Evolutionary conservation across 768 basidiomycete species (phyloP).

Genomic region (Pisolithus albus): DNA sequence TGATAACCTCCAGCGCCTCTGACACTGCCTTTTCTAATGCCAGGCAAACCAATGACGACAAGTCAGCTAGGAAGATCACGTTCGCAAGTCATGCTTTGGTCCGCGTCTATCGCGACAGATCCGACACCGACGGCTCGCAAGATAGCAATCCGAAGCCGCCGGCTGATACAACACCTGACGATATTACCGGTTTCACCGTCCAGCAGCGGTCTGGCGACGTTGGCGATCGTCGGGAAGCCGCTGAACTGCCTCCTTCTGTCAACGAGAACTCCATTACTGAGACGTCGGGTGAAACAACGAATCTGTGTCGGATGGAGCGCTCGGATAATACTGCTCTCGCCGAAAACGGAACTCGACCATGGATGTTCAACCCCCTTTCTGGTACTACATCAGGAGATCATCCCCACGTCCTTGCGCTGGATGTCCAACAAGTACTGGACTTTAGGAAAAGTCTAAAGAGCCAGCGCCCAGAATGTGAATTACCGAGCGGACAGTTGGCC

Average conservation of each 20-base stretch:
- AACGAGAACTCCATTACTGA: too few species aligned
- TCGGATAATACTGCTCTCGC: conserved; percentile 9
- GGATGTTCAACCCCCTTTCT: background rate
- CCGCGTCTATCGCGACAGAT: background rate
- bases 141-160: background rate
- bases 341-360: background rate
- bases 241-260: too few species aligned
- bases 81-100: background rate
- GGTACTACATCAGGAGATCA: too few species aligned
- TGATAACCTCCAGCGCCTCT: conserved; percentile 19
- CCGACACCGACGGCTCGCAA: background rate
- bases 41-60: background rate
- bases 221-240: too few species aligned
- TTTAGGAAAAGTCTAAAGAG: conserved; percentile 8
- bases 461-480: conserved; percentile 1
- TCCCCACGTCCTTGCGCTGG: conserved; percentile 10
- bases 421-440: conserved; percentile 11
- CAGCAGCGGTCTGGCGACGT: background rate
- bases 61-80: background rate
- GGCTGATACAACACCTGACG: background rate
- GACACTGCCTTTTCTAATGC: conserved; percentile 13
- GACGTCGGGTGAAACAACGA: background rate
- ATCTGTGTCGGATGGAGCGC: background rate
- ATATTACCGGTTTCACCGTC: too few species aligned
- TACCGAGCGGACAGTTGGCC: conserved; percentile 8